phyloP scores from a whole-genome alignment of 2,329 filamentous ascomycete genomes.

The Cladophialophora exuberans region DNA sequence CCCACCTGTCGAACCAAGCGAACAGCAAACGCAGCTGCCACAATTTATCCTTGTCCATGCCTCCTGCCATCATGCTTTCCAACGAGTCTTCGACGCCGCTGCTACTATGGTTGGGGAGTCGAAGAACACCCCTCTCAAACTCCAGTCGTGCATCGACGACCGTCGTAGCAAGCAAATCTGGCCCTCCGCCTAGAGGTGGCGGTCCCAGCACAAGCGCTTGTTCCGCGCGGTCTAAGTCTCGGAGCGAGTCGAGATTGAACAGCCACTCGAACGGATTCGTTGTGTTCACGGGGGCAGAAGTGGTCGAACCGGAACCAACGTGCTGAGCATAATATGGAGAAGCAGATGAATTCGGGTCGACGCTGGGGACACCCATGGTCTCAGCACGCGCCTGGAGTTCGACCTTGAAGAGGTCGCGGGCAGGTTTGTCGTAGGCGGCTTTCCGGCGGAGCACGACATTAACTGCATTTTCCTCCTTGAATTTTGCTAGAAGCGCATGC shows the following conservation, averaged over 20 bases:
- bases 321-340: constrained; percentile 30
- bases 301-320: constrained; percentile 32
- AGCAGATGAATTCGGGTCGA: constrained; percentile 36
- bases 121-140: constrained; percentile 55
- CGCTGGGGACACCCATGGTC: constrained; percentile 47
- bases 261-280: constrained; percentile 71
- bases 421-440: constrained; percentile 63
- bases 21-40: constrained; percentile 68
- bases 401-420: constrained; percentile 64
- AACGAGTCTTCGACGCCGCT: too few relatives aligned
- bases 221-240: constrained; percentile 65
- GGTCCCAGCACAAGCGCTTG: constrained; percentile 62
- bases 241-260: constrained; percentile 64
- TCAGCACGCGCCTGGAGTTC: constrained; percentile 75
- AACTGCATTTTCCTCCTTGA: constrained; percentile 52
- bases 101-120: too few relatives aligned
- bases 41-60: constrained; percentile 57
- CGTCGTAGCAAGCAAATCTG: constrained; percentile 60
- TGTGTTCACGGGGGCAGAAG: not conserved
- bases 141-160: constrained; percentile 74
- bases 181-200: constrained; percentile 42
- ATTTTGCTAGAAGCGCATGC: constrained; percentile 4
- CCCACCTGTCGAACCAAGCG: constrained; percentile 63
- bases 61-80: not conserved
- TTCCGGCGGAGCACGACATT: constrained; percentile 74